Evolutionary conservation across 164 flowering plant genomes (phyloP).

Genomic region (Dillenia suffruticosa): DNA sequence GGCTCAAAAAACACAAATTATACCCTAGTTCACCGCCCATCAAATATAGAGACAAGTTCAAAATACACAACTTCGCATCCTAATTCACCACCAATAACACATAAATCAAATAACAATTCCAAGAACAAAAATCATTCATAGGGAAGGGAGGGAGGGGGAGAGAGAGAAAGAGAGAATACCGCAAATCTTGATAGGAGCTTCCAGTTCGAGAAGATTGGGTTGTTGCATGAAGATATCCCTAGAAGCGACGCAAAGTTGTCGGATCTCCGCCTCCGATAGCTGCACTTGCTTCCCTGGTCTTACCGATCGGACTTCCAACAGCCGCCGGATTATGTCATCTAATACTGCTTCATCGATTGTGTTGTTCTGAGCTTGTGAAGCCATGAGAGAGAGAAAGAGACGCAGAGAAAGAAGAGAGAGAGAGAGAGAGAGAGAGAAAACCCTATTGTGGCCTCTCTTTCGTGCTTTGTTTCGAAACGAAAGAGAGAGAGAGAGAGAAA

Average conservation of each 20-base stretch:
- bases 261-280: slow-evolving; percentile 50
- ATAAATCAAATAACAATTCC: too few species aligned
- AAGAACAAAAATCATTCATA: slow-evolving; percentile 2
- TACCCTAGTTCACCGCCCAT: too few species aligned
- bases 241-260: slow-evolving; percentile 41
- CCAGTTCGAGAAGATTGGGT: slow-evolving; percentile 54
- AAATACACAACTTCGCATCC: too few species aligned
- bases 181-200: slow-evolving; percentile 58
- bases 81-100: too few species aligned
- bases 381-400: slow-evolving; percentile 16
- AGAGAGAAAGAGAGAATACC: slow-evolving; percentile 19
- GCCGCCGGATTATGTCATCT: slow-evolving; percentile 44
- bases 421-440: background rate
- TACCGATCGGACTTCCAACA: slow-evolving; percentile 37
- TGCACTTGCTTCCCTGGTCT: slow-evolving; percentile 50
- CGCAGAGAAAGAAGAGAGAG: background rate
- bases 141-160: background rate
- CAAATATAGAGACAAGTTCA: too few species aligned
- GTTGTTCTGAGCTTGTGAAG: slow-evolving; percentile 21
- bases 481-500: too few species aligned
- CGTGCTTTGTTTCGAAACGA: too few species aligned
- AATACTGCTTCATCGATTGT: slow-evolving; percentile 31
- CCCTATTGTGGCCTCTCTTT: too few species aligned
- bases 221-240: slow-evolving; percentile 42
- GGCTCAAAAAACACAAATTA: too few species aligned